A percentile compares a stretch with the other conserved stretches of the same genome.
Conservation (phyloP, 768 basidiomycete species). For the Calocybe cyanea region DNA sequence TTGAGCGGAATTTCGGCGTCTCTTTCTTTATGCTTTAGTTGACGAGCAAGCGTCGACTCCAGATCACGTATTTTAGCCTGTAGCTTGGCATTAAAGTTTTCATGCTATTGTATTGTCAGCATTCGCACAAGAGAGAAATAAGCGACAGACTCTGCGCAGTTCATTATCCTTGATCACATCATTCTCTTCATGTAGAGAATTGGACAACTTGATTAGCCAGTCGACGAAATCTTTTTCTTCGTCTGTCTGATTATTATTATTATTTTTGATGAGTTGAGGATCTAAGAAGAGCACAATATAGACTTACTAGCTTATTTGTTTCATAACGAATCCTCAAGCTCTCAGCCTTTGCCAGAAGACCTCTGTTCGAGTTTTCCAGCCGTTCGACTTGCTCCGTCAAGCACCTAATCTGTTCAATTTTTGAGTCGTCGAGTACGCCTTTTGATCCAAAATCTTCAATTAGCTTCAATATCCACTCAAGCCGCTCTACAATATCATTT, state of each 20-base stretch:
- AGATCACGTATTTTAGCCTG: conserved; percentile 41
- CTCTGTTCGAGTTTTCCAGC: conserved; percentile 10
- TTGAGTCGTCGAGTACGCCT: conserved; percentile 3
- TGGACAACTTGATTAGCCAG: conserved; percentile 39
- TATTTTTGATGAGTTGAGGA: conserved; percentile 1
- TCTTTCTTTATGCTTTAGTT: conserved; percentile 34
- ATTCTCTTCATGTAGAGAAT: conserved; percentile 48
- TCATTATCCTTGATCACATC: conserved; percentile 54
- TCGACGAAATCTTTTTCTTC: conserved; percentile 48
- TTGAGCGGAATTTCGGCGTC: conserved; percentile 21
- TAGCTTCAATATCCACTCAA: conserved; percentile 10
- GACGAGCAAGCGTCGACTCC: conserved; percentile 42
- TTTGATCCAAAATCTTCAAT: conserved; percentile 8
- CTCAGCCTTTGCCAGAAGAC: conserved; percentile 21
- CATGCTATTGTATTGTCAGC: conserved; percentile 28
- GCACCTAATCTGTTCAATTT: background rate
- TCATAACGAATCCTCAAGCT: conserved; percentile 39
- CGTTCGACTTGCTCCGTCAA: conserved; percentile 1
- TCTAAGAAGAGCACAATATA: background rate
- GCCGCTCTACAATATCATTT: conserved; percentile 21
- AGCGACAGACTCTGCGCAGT: conserved; percentile 41
- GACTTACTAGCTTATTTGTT: conserved; percentile 42
- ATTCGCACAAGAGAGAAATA: conserved; percentile 1
- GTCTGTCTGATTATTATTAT: conserved; percentile 32
- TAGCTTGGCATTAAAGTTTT: conserved; percentile 40